Conservation (phyloP, 2,329 filamentous ascomycete genomes). For the Pseudocercospora crystallina region DNA sequence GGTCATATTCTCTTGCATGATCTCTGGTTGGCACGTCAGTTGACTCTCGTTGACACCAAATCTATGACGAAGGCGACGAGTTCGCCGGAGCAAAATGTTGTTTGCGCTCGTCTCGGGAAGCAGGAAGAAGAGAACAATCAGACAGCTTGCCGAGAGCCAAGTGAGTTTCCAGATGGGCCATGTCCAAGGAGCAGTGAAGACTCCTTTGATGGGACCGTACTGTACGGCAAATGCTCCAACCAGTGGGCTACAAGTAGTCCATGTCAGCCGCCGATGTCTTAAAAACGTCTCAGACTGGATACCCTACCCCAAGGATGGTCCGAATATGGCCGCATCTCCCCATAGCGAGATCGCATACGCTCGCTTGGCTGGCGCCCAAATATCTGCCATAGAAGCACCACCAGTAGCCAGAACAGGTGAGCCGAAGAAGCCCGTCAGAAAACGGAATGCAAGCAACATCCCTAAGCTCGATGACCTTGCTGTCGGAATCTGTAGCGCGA, state of each 20-base stretch:
- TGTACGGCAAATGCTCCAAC: conserved; percentile 44
- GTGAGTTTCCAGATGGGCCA: conserved; percentile 38
- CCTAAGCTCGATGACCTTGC: conserved; percentile 52
- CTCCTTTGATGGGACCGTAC: conserved; percentile 26
- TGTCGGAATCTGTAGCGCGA: conserved; percentile 50
- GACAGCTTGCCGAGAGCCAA: conserved; percentile 41
- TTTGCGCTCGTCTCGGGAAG: conserved; percentile 41
- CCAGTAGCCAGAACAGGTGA: conserved; percentile 47
- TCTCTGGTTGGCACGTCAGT: conserved; percentile 43
- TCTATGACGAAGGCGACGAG: conserved; percentile 40
- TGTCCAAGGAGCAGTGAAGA: conserved; percentile 36
- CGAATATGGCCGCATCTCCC: conserved; percentile 41
- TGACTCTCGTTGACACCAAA: conserved; percentile 42
- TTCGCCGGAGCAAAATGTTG: conserved; percentile 45
- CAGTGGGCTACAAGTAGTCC: conserved; percentile 39
- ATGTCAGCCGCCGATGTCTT: no score
- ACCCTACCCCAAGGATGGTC: conserved; percentile 41
- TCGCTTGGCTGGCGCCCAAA: conserved; percentile 41
- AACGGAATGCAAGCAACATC: conserved; percentile 54
- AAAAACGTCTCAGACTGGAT: no score
- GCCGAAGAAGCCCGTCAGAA: conserved; percentile 54
- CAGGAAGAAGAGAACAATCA: conserved; percentile 41
- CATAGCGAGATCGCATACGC: conserved; percentile 43
- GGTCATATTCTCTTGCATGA: conserved; percentile 39
- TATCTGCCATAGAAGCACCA: conserved; percentile 46